These are phyloP conservation scores for Coniochaeta ligniaria DNA, from an alignment of 2,329 filamentous ascomycete genomes.

Conservation along the genomic window DNA sequence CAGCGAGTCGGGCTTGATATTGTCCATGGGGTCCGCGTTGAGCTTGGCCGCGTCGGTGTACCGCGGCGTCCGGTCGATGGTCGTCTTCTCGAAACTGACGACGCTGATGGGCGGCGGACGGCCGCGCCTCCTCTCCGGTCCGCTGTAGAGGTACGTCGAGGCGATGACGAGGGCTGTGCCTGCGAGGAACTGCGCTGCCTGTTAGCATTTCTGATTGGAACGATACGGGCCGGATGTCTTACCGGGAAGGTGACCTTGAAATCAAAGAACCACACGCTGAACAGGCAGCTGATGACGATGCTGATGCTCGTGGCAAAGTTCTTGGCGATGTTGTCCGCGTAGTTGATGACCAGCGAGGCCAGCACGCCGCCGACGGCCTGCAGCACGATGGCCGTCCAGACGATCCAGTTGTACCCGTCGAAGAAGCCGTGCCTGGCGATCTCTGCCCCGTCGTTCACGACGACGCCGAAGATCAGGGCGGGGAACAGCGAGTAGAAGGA, in stretches of 20 bases:
- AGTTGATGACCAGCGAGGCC: slow-evolving; percentile 74
- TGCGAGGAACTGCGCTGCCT: slow-evolving; percentile 61
- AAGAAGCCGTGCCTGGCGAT: slow-evolving; percentile 87
- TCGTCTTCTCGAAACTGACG: slow-evolving; percentile 70
- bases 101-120: slow-evolving; percentile 62
- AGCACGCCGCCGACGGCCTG: slow-evolving; percentile 81
- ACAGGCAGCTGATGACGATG: slow-evolving; percentile 79
- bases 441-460: slow-evolving; percentile 79
- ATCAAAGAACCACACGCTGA: slow-evolving; percentile 80
- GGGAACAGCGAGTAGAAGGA: slow-evolving; percentile 93
- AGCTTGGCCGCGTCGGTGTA: slow-evolving; percentile 21
- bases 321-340: slow-evolving; percentile 85
- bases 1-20: slow-evolving; percentile 15
- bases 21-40: slow-evolving; percentile 32
- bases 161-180: slow-evolving; percentile 73
- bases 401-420: slow-evolving; percentile 85
- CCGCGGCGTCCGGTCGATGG: slow-evolving; percentile 43
- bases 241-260: slow-evolving; percentile 68
- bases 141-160: slow-evolving; percentile 80
- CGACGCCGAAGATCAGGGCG: slow-evolving; percentile 75
- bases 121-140: slow-evolving; percentile 50
- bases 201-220: background rate
- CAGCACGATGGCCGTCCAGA: slow-evolving; percentile 77
- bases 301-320: slow-evolving; percentile 92
- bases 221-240: slow-evolving; percentile 29